Percentiles rank a stretch among this genome's conserved stretches.
phyloP scores from a whole-genome alignment of 2,329 filamentous ascomycete genomes.

The Rachicladosporium sp. region DNA sequence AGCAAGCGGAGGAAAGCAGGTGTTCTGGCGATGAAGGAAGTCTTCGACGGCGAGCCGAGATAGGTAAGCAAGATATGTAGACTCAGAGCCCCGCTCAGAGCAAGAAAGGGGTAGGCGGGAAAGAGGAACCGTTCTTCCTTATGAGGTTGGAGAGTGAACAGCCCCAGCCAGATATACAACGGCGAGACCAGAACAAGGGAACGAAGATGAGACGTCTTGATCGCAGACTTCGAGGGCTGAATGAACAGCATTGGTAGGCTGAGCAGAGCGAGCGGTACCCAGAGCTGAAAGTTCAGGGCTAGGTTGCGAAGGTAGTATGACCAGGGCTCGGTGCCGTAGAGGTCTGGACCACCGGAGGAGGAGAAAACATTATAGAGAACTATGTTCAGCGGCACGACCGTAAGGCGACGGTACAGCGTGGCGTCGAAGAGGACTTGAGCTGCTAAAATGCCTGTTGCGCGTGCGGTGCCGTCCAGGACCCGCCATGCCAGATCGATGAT shows the following conservation, averaged over 20 bases:
- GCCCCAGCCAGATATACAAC: constrained; percentile 87
- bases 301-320: constrained; percentile 91
- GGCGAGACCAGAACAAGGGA: constrained; percentile 68
- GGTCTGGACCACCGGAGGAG: constrained; percentile 61
- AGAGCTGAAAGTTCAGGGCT: constrained; percentile 86
- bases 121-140: constrained; percentile 99
- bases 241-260: constrained; percentile 63
- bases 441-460: constrained; percentile 55
- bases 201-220: constrained; percentile 58
- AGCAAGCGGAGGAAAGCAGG: constrained; percentile 61
- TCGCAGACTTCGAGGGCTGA: constrained; percentile 51
- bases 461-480: constrained; percentile 53
- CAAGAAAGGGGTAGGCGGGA: constrained; percentile 80
- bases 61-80: constrained; percentile 68
- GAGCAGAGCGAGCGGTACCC: constrained; percentile 69
- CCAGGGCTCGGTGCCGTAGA: constrained; percentile 95
- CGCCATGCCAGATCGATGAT: constrained; percentile 47
- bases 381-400: constrained; percentile 79
- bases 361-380: constrained; percentile 92
- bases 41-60: constrained; percentile 58
- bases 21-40: constrained; percentile 53
- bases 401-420: constrained; percentile 76
- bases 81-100: constrained; percentile 75
- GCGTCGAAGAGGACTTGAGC: constrained; percentile 64
- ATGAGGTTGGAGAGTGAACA: constrained; percentile 87